Evolutionary conservation across 331 rosid genomes (phyloP).

Genomic region (Malus hybrid): DNA sequence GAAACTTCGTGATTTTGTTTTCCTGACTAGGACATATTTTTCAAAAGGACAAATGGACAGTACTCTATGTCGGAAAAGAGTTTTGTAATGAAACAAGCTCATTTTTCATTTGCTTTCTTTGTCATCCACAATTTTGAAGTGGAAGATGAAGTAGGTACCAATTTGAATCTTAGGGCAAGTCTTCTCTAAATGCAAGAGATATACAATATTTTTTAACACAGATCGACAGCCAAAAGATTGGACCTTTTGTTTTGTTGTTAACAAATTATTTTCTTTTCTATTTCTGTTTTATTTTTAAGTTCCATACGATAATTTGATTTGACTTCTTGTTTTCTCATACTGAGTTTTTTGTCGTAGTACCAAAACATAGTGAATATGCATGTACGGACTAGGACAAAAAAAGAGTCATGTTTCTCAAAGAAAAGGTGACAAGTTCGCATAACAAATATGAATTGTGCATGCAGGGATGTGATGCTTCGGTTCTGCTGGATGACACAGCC

Average conservation of each 20-base stretch:
- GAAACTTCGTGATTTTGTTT: neutral
- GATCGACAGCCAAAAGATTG: neutral
- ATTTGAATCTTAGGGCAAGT: no score
- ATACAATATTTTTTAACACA: no score
- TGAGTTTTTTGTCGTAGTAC: neutral
- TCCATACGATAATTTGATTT: neutral
- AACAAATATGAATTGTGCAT: neutral
- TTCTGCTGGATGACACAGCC: slow-evolving; percentile 58
- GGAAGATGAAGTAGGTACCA: neutral
- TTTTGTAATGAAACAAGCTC: no score
- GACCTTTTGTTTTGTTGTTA: neutral
- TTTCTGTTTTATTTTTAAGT: neutral
- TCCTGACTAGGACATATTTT: neutral
- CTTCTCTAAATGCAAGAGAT: neutral
- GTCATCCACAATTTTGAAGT: neutral
- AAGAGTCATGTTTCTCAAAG: neutral
- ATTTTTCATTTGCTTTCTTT: neutral
- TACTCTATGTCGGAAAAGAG: neutral
- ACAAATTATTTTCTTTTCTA: neutral
- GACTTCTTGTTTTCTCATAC: neutral
- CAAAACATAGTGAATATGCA: neutral
- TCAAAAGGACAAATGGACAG: neutral
- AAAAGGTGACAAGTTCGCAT: neutral
- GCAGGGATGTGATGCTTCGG: slow-evolving; percentile 72
- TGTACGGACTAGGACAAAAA: neutral